These are phyloP conservation scores for Ocimum tenuiflorum DNA, from an alignment of 257 asterid species.

Conservation along the genomic window DNA sequence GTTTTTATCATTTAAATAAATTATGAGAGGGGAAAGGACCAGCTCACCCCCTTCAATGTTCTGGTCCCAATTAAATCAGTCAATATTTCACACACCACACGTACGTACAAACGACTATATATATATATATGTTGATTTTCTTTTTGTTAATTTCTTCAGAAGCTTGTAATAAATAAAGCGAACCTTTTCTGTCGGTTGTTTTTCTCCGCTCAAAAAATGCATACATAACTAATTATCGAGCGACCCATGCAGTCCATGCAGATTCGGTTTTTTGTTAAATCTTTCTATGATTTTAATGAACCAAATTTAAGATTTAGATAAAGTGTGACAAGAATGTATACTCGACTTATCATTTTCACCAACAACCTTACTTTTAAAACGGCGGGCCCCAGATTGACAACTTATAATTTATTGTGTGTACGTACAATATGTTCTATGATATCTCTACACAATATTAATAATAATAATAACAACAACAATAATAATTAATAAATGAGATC, in stretches of 20 bases:
- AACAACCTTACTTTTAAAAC: constrained; percentile 1
- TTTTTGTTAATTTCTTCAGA: neutral
- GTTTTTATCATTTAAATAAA: neutral
- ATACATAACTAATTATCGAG: neutral
- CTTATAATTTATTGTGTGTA: neutral
- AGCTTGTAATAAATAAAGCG: too few relatives aligned
- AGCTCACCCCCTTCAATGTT: constrained; percentile 2
- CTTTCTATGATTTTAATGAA: neutral
- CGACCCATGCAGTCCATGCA: constrained; percentile 14
- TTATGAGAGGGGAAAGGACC: neutral
- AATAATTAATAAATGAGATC: too few relatives aligned
- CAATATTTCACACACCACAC: constrained; percentile 5
- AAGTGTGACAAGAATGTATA: constrained; percentile 14
- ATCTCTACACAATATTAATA: too few relatives aligned
- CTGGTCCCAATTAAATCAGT: constrained; percentile 15
- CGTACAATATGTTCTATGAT: neutral
- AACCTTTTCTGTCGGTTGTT: neutral
- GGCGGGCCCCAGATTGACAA: neutral
- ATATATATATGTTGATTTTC: too few relatives aligned
- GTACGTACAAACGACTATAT: too few relatives aligned
- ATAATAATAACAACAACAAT: too few relatives aligned
- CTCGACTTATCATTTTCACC: constrained; percentile 13
- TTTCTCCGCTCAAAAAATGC: too few relatives aligned
- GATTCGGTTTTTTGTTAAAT: neutral
- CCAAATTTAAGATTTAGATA: neutral